phyloP scores from a whole-genome alignment of 2,329 filamentous ascomycete species.

The Graphilbum ipis-grandicollis region DNA sequence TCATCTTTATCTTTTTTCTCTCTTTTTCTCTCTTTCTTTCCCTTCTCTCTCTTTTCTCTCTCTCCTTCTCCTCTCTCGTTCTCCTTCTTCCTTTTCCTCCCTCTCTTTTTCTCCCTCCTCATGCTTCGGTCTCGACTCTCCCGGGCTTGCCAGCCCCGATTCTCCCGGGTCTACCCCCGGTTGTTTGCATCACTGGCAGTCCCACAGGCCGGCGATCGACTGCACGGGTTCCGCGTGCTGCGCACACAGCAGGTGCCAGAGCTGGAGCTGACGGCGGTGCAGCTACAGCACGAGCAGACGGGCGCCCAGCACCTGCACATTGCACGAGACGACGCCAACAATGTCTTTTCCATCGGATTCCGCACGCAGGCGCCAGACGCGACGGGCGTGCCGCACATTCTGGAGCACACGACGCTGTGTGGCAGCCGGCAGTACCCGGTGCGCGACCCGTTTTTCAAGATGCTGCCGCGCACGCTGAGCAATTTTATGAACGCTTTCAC shows the following conservation, averaged over 20 bases:
- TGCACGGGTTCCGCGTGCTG: conserved; percentile 86
- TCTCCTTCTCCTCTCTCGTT: background rate
- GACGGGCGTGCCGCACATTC: conserved; percentile 88
- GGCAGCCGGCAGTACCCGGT: conserved; percentile 97
- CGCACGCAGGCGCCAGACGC: conserved; percentile 97
- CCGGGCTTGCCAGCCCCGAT: background rate
- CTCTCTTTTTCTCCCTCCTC: background rate
- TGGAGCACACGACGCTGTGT: conserved; percentile 93
- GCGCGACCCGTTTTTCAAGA: conserved; percentile 98
- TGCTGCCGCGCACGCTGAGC: conserved; percentile 92
- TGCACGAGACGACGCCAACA: conserved; percentile 88
- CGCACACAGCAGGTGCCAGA: conserved; percentile 86
- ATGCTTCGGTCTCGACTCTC: too few species aligned
- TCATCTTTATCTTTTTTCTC: background rate
- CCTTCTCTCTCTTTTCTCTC: background rate
- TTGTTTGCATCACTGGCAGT: conserved; percentile 15
- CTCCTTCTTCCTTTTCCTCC: background rate
- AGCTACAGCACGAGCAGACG: conserved; percentile 86
- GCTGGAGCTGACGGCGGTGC: conserved; percentile 77
- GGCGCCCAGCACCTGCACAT: conserved; percentile 93
- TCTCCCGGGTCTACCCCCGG: background rate
- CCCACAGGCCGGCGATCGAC: conserved; percentile 60
- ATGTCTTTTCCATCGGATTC: conserved; percentile 98
- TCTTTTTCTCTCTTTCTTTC: background rate
- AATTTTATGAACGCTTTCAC: conserved; percentile 99